Evolutionary conservation across 106 monocot genomes (phyloP).

Genomic region (Allium fistulosum): DNA sequence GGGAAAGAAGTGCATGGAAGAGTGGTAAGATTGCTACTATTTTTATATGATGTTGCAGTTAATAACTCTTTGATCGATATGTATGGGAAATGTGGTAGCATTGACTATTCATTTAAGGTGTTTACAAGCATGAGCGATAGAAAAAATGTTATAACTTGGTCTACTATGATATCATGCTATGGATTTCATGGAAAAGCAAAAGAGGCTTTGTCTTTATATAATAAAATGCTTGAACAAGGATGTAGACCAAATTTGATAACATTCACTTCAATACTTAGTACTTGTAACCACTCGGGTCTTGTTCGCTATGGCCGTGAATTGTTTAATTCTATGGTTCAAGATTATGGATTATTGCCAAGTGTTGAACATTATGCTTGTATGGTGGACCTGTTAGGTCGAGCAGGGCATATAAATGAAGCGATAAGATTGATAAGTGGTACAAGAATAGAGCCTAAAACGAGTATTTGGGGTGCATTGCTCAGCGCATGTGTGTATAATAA

Average conservation of each 20-base stretch:
- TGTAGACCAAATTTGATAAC: conserved; percentile 35
- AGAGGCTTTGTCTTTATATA: conserved; percentile 24
- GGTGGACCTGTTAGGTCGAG: conserved; percentile 52
- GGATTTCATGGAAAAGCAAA: conserved; percentile 41
- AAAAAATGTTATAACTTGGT: conserved; percentile 43
- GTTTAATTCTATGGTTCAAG: conserved; percentile 29
- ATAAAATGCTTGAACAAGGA: conserved; percentile 35
- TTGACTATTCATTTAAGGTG: conserved; percentile 25
- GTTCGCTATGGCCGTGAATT: conserved; percentile 23
- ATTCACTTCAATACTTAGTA: conserved; percentile 36
- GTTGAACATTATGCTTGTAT: conserved; percentile 60
- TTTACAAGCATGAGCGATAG: conserved; percentile 24
- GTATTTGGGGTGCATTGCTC: conserved; percentile 64
- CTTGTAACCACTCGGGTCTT: conserved; percentile 61
- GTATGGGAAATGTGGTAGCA: conserved; percentile 59
- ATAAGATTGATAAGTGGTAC: conserved; percentile 29
- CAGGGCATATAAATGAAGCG: conserved; percentile 35
- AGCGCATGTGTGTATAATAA: conserved; percentile 36
- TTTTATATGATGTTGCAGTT: conserved; percentile 19
- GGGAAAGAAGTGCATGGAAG: conserved; percentile 61
- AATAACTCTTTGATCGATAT: conserved; percentile 60
- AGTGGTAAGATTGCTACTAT: conserved; percentile 19
- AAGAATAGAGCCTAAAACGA: conserved; percentile 36
- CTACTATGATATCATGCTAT: conserved; percentile 45
- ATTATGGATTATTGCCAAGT: conserved; percentile 21